These are phyloP conservation scores for Juglanconis sp. DNA, from an alignment of 2,329 filamentous ascomycete species.

Conservation along the genomic window DNA sequence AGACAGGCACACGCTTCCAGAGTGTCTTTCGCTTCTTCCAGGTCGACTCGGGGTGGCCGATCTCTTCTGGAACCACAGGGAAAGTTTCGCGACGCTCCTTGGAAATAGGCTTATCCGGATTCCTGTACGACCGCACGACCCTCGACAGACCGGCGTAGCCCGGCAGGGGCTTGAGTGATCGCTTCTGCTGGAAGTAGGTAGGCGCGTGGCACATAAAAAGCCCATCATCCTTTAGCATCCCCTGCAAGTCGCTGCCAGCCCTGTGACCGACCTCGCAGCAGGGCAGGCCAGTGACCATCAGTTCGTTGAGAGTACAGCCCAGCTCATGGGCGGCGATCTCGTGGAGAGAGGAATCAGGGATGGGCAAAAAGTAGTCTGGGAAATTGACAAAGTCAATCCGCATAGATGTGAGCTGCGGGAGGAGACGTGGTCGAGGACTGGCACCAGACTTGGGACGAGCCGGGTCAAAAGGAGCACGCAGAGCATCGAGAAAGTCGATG, in stretches of 20 bases:
- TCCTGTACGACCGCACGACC: constrained; percentile 44
- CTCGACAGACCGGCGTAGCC: constrained; percentile 39
- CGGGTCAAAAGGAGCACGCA: constrained; percentile 50
- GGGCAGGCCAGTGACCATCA: constrained; percentile 51
- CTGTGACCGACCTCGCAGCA: constrained; percentile 46
- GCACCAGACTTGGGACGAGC: constrained; percentile 27
- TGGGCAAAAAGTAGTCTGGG: constrained; percentile 41
- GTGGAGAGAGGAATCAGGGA: constrained; percentile 46
- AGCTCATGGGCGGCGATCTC: constrained; percentile 52
- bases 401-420: constrained; percentile 45
- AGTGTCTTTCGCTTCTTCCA: constrained; percentile 43
- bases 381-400: constrained; percentile 57
- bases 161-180: constrained; percentile 35
- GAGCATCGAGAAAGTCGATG: constrained; percentile 48
- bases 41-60: constrained; percentile 39
- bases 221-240: constrained; percentile 52
- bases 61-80: constrained; percentile 39
- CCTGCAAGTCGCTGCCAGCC: constrained; percentile 45
- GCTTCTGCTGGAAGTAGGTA: constrained; percentile 39
- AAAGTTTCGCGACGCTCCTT: constrained; percentile 23
- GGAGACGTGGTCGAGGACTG: constrained; percentile 36
- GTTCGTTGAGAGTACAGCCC: constrained; percentile 50
- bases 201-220: constrained; percentile 46
- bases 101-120: constrained; percentile 15
- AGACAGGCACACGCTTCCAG: constrained; percentile 48